Conservation (phyloP, 2,329 filamentous ascomycete genomes). For the Gyromitra esculenta region DNA sequence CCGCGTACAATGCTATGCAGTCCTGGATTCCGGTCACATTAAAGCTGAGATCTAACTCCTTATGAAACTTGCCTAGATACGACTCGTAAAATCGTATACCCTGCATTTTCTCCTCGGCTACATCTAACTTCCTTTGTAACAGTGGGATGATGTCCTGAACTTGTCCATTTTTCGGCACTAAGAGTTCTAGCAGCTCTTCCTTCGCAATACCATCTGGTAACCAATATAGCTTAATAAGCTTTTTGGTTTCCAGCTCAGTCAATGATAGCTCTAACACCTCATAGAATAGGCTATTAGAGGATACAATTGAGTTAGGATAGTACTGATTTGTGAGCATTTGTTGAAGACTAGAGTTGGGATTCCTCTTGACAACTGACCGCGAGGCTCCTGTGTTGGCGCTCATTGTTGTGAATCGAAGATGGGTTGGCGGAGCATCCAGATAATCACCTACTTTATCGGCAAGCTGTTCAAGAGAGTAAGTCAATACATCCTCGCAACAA, state of each 20-base stretch:
- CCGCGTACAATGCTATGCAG: conserved; percentile 82
- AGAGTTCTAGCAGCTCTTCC: conserved; percentile 83
- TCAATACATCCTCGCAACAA: conserved; percentile 1
- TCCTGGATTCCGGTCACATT: conserved; percentile 85
- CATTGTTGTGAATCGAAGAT: conserved; percentile 90
- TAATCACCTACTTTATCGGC: conserved; percentile 82
- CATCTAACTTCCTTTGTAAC: conserved; percentile 80
- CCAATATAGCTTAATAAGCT: conserved; percentile 82
- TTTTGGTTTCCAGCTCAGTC: conserved; percentile 92
- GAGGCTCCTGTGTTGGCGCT: conserved; percentile 79
- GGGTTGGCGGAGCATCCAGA: conserved; percentile 80
- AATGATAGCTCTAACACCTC: conserved; percentile 95
- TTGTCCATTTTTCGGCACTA: conserved; percentile 86
- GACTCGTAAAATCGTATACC: conserved; percentile 84
- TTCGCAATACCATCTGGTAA: conserved; percentile 90
- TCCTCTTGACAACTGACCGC: conserved; percentile 79
- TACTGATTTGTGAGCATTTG: conserved; percentile 75
- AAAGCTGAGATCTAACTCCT: conserved; percentile 75
- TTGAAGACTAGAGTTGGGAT: conserved; percentile 73
- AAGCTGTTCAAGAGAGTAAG: conserved; percentile 61
- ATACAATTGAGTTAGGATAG: conserved; percentile 77
- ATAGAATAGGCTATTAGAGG: conserved; percentile 83
- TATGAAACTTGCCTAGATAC: conserved; percentile 83
- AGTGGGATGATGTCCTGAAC: conserved; percentile 80
- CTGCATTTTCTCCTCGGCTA: conserved; percentile 78